Base-by-base conservation (phyloP, 2,329 filamentous ascomycete genomes). In the Fusarium tricinctum region DNA sequence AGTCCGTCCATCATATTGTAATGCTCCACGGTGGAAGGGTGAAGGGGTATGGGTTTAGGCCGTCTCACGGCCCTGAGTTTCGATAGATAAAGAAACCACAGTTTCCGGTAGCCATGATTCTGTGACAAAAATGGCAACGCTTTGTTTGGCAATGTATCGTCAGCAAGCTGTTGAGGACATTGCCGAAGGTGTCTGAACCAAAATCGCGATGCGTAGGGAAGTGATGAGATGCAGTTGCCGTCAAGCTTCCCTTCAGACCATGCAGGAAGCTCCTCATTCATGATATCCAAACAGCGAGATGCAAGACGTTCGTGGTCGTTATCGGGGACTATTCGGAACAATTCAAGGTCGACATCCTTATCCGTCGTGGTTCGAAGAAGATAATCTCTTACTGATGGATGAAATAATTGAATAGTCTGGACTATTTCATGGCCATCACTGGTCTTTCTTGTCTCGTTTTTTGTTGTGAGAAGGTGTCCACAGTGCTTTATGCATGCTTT, bases 151-250 rank as follows among this genome's bases (percentile, higher is more conserved):
- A 47, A 6, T 3, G 9, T 15, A 6, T 39, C 20, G 2, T 42
- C 10, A 5, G 17, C 9, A 13, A 58, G 45, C 8, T 42, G 13
- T 13, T 42, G 33, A 13, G 61, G 42, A 5, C 59, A 64, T 19
- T 51, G 12, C 8, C 23, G 14, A 10, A 64, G 45, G 19, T 64
- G 58, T 19, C 10, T 23, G 23, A 58, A 58, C 61, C 61, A 64
- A 17, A 33, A 58, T 13, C 23, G 14, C 10, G 59, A 26, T 2
- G 33, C 17, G 39, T 64, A 64, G 1, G 19, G 39, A 13, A 64
- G 10, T 14, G 39, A 9, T 17, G 38, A 14, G 28, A 15, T 8
- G 15, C 9, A 28, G 1, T 38, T n/a, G 0, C 28, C 4, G 2
- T 47, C 12, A 1, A 6, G n/a, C 6, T 33, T n/a, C 2, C 15